These are phyloP conservation scores for Ustilago shanxiensis DNA, from an alignment of 1,284 basidiomycete genomes.

Conservation along the genomic window DNA sequence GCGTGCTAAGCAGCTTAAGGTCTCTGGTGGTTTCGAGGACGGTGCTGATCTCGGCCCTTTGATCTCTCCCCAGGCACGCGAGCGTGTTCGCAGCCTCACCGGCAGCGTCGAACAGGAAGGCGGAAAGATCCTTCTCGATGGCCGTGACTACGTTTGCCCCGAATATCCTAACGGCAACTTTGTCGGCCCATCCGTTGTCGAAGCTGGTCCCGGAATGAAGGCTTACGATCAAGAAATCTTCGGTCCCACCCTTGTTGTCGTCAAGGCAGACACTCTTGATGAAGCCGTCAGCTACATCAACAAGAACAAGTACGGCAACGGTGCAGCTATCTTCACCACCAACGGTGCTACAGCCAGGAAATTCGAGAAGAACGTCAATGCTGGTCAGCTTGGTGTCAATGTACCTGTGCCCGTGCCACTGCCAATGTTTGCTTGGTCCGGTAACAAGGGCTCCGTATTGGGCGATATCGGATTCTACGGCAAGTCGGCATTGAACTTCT, in stretches of 20 bases:
- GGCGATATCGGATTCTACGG: constrained; percentile 73
- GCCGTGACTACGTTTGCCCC: constrained; percentile 78
- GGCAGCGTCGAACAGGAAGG: constrained; percentile 84
- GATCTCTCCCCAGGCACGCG: constrained; percentile 88
- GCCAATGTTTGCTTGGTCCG: constrained; percentile 93
- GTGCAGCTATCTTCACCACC: constrained; percentile 96
- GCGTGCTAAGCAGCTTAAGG: constrained; percentile 83
- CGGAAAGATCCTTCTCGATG: constrained; percentile 89
- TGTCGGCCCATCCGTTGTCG: constrained; percentile 91
- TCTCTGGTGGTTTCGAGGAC: constrained; percentile 90
- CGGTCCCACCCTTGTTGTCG: constrained; percentile 86
- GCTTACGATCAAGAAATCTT: constrained; percentile 90
- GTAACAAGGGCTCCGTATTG: constrained; percentile 88
- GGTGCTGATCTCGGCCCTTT: constrained; percentile 92
- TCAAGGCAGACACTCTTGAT: constrained; percentile 87
- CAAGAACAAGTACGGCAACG: constrained; percentile 76
- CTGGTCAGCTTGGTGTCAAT: constrained; percentile 86
- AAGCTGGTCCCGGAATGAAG: constrained; percentile 84
- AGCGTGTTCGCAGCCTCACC: constrained; percentile 83
- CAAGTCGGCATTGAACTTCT: constrained; percentile 61
- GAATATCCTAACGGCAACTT: constrained; percentile 93
- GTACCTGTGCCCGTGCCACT: constrained; percentile 85
- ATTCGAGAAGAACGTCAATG: constrained; percentile 89
- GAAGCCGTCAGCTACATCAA: constrained; percentile 78
- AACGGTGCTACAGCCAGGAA: constrained; percentile 94